phyloP scores from a whole-genome alignment of 331 rosid species.

The Saraca asoca region DNA sequence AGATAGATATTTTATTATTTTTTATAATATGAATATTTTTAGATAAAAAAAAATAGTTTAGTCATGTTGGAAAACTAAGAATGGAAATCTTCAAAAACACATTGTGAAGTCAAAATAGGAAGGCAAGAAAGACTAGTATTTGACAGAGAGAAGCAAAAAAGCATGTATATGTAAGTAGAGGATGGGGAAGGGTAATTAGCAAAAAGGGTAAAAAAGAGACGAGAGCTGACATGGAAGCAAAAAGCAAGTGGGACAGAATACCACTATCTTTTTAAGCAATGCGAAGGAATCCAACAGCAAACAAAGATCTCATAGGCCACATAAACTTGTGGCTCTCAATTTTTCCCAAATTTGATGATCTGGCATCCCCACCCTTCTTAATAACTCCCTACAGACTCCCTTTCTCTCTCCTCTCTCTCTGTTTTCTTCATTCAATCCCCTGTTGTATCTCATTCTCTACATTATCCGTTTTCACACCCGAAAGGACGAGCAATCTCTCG shows the following conservation, averaged over 20 bases:
- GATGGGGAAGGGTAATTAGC: not conserved
- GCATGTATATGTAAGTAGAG: no score
- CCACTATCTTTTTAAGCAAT: constrained; percentile 58
- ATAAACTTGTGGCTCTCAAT: constrained; percentile 80
- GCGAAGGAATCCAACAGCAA: constrained; percentile 66
- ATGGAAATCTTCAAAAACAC: no score
- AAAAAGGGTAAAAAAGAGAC: constrained; percentile 26
- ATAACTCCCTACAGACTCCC: constrained; percentile 15
- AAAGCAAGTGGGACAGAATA: constrained; percentile 41
- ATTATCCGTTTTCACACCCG: constrained; percentile 32
- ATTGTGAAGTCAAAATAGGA: not conserved
- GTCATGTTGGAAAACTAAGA: no score
- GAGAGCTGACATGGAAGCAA: constrained; percentile 45
- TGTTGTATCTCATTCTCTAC: not conserved
- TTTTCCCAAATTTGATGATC: constrained; percentile 43
- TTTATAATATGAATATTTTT: no score
- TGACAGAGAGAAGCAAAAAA: not conserved
- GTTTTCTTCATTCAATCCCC: not conserved
- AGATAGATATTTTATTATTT: no score
- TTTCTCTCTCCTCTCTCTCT: not conserved
- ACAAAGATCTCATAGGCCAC: constrained; percentile 62
- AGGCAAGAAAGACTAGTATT: not conserved
- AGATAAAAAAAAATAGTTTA: no score
- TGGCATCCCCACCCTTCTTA: constrained; percentile 51
- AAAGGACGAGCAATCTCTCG: constrained; percentile 14